These are phyloP conservation scores for Aureobasidium musti DNA, from an alignment of 2,329 filamentous ascomycete species.

Conservation along the genomic window DNA sequence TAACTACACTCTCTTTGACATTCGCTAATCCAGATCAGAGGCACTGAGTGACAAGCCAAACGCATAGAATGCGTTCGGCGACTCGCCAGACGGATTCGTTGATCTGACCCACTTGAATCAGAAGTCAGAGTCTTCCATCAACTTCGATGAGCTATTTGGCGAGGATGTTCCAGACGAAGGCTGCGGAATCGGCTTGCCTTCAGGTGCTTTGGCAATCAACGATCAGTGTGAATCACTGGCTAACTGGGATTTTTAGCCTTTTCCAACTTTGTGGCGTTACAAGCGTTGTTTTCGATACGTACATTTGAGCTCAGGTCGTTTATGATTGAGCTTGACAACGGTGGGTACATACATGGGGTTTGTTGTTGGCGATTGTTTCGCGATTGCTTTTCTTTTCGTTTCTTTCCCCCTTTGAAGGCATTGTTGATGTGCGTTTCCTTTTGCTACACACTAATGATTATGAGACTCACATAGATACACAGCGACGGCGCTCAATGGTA, in stretches of 20 bases:
- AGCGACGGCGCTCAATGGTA: background rate
- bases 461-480: background rate
- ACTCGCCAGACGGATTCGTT: background rate
- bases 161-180: background rate
- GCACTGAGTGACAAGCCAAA: background rate
- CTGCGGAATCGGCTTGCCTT: background rate
- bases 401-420: background rate
- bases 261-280: background rate
- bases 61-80: conserved; percentile 7
- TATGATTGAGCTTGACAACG: background rate
- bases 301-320: background rate
- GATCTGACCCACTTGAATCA: background rate
- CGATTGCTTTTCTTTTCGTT: background rate
- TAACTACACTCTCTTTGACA: background rate
- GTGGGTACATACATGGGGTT: background rate
- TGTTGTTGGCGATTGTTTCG: background rate
- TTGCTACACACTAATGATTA: background rate
- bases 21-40: background rate
- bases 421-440: background rate
- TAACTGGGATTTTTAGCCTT: background rate
- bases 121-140: background rate
- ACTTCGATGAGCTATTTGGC: background rate
- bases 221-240: conserved; percentile 9
- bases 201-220: background rate
- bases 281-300: background rate